Conservation (phyloP, 176 grass and related monocot species). For the Alopecurus myosuroides region DNA sequence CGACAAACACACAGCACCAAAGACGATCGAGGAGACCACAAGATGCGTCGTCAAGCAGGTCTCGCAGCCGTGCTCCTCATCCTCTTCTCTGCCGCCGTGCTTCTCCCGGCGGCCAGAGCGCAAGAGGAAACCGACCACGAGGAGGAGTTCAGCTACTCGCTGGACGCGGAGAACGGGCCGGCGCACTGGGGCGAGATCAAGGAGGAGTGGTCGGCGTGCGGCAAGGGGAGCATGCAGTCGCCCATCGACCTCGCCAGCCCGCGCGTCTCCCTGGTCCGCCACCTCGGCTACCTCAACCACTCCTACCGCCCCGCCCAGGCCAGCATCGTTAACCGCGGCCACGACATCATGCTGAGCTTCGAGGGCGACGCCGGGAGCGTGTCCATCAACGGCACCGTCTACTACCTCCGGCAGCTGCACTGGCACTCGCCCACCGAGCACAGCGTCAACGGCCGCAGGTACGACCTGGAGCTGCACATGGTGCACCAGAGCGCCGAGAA, state of each 20-base stretch:
- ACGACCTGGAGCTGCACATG: conserved; percentile 69
- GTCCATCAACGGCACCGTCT: conserved; percentile 44
- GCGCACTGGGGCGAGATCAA: conserved; percentile 62
- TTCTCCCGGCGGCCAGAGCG: too few species aligned
- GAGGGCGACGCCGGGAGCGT: conserved; percentile 34
- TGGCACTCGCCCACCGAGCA: conserved; percentile 87
- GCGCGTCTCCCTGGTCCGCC: conserved; percentile 13
- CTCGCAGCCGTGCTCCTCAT: too few species aligned
- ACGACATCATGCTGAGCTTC: conserved; percentile 52
- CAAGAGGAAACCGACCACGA: too few species aligned
- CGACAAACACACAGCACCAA: too few species aligned
- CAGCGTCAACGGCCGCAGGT: conserved; percentile 45
- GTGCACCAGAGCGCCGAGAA: conserved; percentile 44
- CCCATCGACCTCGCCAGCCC: conserved; percentile 54
- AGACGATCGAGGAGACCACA: too few species aligned
- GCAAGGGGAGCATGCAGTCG: too few species aligned
- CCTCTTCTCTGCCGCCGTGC: too few species aligned
- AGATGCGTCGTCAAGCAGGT: too few species aligned
- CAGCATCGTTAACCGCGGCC: conserved; percentile 56
- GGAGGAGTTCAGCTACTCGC: conserved; percentile 56
- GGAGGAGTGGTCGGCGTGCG: conserved; percentile 50
- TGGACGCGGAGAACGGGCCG: conserved; percentile 36
- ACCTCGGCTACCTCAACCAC: conserved; percentile 42
- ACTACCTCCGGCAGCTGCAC: conserved; percentile 53
- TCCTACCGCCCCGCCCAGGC: conserved; percentile 47